phyloP scores from a whole-genome alignment of 2,329 filamentous ascomycete species.

The Fusarium piperis region DNA sequence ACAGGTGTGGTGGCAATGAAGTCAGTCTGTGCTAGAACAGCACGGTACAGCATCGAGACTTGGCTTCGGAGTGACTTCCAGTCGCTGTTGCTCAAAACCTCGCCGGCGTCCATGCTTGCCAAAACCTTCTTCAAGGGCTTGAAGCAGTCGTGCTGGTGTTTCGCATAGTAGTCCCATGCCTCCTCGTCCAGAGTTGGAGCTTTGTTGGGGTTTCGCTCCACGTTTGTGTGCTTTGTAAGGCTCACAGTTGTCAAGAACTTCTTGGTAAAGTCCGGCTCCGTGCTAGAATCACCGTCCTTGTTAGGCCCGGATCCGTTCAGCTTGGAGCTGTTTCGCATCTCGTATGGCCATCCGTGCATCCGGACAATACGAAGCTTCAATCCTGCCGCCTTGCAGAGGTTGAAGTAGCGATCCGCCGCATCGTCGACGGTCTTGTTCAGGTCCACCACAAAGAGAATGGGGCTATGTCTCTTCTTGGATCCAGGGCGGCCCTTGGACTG shows the following conservation, averaged over 20 bases:
- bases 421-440: constrained; percentile 60
- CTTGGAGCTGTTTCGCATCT: constrained; percentile 46
- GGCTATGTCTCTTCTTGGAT: constrained; percentile 37
- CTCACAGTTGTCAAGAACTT: constrained; percentile 46
- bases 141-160: constrained; percentile 46
- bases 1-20: constrained; percentile 60
- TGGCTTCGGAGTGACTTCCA: constrained; percentile 45
- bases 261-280: constrained; percentile 46
- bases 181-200: constrained; percentile 56
- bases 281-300: neutral
- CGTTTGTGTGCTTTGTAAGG: constrained; percentile 30
- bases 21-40: constrained; percentile 51
- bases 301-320: constrained; percentile 35
- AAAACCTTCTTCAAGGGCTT: constrained; percentile 50
- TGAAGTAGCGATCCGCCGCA: constrained; percentile 53
- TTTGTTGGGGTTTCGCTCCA: constrained; percentile 26
- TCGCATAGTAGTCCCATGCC: constrained; percentile 53
- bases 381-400: constrained; percentile 48
- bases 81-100: constrained; percentile 37
- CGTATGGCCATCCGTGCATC: constrained; percentile 54
- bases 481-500: constrained; percentile 43
- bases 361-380: constrained; percentile 49
- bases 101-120: constrained; percentile 42
- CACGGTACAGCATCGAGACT: constrained; percentile 51
- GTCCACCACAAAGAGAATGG: constrained; percentile 57